These are phyloP conservation scores for Pseudocercospora ulei DNA, from an alignment of 2,329 filamentous ascomycete genomes.

Conservation along the genomic window DNA sequence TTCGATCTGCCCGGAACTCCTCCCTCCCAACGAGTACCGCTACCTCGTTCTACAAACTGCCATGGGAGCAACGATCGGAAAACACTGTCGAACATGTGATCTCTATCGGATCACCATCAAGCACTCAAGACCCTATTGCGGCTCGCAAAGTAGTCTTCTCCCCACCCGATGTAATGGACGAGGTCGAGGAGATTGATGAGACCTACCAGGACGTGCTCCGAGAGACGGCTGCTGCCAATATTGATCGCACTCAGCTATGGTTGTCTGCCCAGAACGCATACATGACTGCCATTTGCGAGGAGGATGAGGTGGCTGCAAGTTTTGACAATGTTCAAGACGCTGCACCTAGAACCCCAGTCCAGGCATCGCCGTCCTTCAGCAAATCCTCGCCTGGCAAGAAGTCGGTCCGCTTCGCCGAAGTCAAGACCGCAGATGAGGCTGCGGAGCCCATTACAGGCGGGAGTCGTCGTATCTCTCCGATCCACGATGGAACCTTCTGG, in stretches of 20 bases:
- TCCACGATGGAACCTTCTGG: conserved; percentile 57
- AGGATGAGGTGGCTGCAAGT: conserved; percentile 28
- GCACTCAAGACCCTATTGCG: conserved; percentile 49
- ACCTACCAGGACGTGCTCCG: conserved; percentile 65
- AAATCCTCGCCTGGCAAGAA: conserved; percentile 51
- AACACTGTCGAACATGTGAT: conserved; percentile 57
- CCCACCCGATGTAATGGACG: conserved; percentile 33
- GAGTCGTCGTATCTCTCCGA: conserved; percentile 30
- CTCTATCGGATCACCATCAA: conserved; percentile 42
- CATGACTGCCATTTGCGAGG: conserved; percentile 31
- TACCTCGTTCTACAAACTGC: conserved; percentile 77
- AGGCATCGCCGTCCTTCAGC: conserved; percentile 19
- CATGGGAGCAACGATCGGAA: conserved; percentile 48
- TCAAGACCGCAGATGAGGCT: conserved; percentile 19
- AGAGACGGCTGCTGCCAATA: conserved; percentile 58
- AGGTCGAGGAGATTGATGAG: conserved; percentile 50
- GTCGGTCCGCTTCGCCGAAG: conserved; percentile 55
- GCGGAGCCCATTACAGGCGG: conserved; percentile 3
- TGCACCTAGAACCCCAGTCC: conserved; percentile 30
- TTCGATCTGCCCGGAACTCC: conserved; percentile 42
- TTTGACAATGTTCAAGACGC: conserved; percentile 29
- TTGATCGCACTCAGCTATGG: conserved; percentile 81
- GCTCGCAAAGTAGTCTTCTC: conserved; percentile 48
- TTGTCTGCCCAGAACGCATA: conserved; percentile 72
- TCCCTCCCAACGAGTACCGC: conserved; percentile 74